Evolutionary conservation across 345 rosid species (phyloP), one percentile per base, ranked within the genome.

Genomic region (Aquilaria malaccensis): DNA sequence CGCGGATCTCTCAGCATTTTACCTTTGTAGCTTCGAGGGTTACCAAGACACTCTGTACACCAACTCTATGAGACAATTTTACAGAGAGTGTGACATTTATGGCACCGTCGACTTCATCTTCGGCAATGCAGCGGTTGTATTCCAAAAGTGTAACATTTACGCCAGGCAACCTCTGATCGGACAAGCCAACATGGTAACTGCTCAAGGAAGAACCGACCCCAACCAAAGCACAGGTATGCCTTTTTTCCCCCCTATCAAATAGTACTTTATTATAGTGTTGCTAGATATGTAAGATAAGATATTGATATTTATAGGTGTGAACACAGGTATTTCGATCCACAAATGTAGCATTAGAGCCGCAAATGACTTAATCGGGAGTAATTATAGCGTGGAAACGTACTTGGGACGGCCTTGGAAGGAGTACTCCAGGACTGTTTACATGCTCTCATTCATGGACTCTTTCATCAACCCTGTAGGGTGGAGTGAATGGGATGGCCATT

Each of bases 81-180:
- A 84, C 49, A 70, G 86, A 1, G 84, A 77, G 15, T 84, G 89
- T 7, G 82, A 84, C 51, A 49, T 84, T 9, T 84, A 79, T 29
- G 89, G 89, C 1, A 84, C 89, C 0, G 83, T 81, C 2, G 89
- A 84, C 37, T 84, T 79, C 69, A 84, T 84, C 52, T 84, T 80
- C 33, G 83, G 83, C 12, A 81, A 81, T 6, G 77, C 76, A 0
- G 81, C 79, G 0, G 78, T 68, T 1, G 76, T 81, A 13, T 6
- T 76, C 7, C 81, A 79, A 52, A 64, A 72, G 53, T 79, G 78
- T 64, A 66, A 58, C 51, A 54, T 76, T 9, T 67, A 64, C 50
- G 67, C 75, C 3, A 10, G 11, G 3, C 30, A 54, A 13, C 30
- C 30, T 30, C 4, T 54, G 6, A 54, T 1, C 11, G 33, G 12